phyloP scores from a whole-genome alignment of 768 basidiomycete species.

The Lactarius hatsudake region DNA sequence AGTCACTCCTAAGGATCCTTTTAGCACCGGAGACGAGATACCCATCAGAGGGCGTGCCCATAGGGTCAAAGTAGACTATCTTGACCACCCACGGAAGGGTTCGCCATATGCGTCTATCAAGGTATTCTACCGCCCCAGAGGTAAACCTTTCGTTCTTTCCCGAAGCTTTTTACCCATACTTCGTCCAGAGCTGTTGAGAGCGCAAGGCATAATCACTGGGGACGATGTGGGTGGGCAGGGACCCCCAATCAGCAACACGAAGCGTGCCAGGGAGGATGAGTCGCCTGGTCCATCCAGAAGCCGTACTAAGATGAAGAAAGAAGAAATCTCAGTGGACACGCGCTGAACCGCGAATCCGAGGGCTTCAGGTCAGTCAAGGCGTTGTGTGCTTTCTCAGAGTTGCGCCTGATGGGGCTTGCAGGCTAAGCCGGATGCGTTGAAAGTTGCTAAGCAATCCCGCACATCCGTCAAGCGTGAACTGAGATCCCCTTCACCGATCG shows the following conservation, averaged over 20 bases:
- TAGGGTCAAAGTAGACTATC: neutral
- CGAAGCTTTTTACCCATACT: neutral
- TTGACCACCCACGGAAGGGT: conserved; percentile 2
- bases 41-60: neutral
- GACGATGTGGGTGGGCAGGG: neutral
- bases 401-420: neutral
- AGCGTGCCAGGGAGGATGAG: conserved; percentile 5
- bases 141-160: neutral
- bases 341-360: conserved; percentile 9
- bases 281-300: conserved; percentile 8
- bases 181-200: conserved; percentile 13
- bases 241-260: neutral
- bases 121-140: conserved; percentile 22
- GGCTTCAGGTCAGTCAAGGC: conserved; percentile 9
- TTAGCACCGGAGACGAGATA: conserved; percentile 18
- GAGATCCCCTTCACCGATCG: conserved; percentile 12
- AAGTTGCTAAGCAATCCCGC: neutral
- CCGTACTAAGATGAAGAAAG: neutral
- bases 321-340: neutral
- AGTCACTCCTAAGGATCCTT: neutral
- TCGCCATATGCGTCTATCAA: conserved; percentile 9
- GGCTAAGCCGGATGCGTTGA: conserved; percentile 7
- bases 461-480: conserved; percentile 12
- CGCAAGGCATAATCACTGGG: conserved; percentile 11
- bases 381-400: no score